phyloP scores from a whole-genome alignment of 805 yeast genomes.

The Clavispora santaluciae region DNA sequence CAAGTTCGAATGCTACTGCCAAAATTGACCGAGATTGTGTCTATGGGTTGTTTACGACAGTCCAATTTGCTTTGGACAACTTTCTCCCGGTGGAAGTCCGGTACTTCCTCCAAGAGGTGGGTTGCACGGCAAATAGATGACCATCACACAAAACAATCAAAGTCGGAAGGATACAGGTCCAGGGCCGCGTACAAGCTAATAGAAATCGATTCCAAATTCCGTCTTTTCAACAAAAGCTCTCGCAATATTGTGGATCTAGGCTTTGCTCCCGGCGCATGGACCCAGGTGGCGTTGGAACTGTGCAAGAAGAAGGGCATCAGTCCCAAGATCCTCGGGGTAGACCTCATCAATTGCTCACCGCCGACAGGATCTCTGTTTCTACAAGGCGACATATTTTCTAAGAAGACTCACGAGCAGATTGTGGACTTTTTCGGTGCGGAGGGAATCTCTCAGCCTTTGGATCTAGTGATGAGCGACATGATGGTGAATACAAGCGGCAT shows the following conservation, averaged over 20 bases:
- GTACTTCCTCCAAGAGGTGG: slow-evolving; percentile 48
- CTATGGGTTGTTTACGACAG: neutral
- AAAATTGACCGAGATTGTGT: neutral
- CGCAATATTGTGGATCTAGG: slow-evolving; percentile 74
- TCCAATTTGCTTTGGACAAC: neutral
- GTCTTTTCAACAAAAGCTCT: slow-evolving; percentile 47
- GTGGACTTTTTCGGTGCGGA: slow-evolving; percentile 43
- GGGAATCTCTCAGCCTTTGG: slow-evolving; percentile 18
- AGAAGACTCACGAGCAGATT: slow-evolving; percentile 52
- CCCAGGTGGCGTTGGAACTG: slow-evolving; percentile 23
- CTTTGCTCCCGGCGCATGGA: slow-evolving; percentile 32
- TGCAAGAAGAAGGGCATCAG: slow-evolving; percentile 5
- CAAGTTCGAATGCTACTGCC: neutral
- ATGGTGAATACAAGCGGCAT: slow-evolving; percentile 89
- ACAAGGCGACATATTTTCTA: slow-evolving; percentile 37
- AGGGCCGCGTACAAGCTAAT: slow-evolving; percentile 87
- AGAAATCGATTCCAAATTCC: slow-evolving; percentile 65
- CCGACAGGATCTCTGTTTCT: slow-evolving; percentile 34
- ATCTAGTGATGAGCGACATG: slow-evolving; percentile 69
- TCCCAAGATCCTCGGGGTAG: slow-evolving; percentile 22
- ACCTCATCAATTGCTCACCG: slow-evolving; percentile 31
- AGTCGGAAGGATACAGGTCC: slow-evolving; percentile 57
- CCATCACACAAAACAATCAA: slow-evolving; percentile 62
- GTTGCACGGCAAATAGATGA: slow-evolving; percentile 65
- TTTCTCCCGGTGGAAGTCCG: slow-evolving; percentile 8